These are phyloP conservation scores for Phyllosticta paracitricarpa DNA, from an alignment of 2,329 filamentous ascomycete species.

Conservation along the genomic window DNA sequence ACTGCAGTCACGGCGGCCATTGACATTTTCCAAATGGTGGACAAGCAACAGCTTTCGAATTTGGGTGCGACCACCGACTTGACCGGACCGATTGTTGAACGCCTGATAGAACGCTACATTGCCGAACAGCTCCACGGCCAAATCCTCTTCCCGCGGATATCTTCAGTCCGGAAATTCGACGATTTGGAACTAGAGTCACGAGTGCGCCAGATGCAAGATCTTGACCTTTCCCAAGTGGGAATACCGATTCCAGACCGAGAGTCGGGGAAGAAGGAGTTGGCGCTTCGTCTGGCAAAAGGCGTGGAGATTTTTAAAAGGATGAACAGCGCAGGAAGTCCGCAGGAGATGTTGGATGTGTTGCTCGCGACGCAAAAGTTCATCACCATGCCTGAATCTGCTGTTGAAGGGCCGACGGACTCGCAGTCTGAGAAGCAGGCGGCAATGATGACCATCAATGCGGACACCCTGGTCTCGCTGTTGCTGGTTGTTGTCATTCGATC, in stretches of 20 bases:
- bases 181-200: conserved; percentile 82
- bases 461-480: conserved; percentile 83
- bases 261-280: conserved; percentile 70
- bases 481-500: conserved; percentile 88
- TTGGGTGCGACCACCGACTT: conserved; percentile 88
- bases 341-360: conserved; percentile 79
- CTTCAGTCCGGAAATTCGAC: conserved; percentile 65
- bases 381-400: conserved; percentile 46
- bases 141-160: conserved; percentile 74
- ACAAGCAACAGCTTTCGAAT: conserved; percentile 88
- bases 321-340: conserved; percentile 63
- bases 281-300: conserved; percentile 63
- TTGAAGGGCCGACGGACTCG: conserved; percentile 27
- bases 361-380: conserved; percentile 74
- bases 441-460: conserved; percentile 65
- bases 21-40: conserved; percentile 88
- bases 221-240: conserved; percentile 91
- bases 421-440: conserved; percentile 43
- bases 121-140: conserved; percentile 82
- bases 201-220: conserved; percentile 83
- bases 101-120: conserved; percentile 89
- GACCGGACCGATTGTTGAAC: conserved; percentile 83
- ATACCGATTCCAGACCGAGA: conserved; percentile 73
- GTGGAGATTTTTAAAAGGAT: conserved; percentile 88
- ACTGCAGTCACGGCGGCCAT: conserved; percentile 89